phyloP scores from a whole-genome alignment of 495 filamentous ascomycete species.

The Cryomyces minteri region DNA sequence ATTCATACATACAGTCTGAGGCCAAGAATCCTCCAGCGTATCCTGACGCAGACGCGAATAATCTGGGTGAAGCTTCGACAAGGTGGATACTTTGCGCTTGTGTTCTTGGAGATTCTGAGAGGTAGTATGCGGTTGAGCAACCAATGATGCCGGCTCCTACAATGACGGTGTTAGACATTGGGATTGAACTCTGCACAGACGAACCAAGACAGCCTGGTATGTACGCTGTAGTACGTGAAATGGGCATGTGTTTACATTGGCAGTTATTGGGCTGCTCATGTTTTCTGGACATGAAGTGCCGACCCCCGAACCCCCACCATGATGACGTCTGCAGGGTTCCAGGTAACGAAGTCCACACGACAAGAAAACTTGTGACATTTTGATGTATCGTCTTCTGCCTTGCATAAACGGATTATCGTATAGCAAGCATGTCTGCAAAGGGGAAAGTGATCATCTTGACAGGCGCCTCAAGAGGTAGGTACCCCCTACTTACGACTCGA shows the following conservation, averaged over 20 bases:
- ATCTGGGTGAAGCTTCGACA: slow-evolving; percentile 40
- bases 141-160: slow-evolving; percentile 68
- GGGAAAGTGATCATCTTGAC: slow-evolving; percentile 43
- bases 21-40: slow-evolving; percentile 60
- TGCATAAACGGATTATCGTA: not conserved
- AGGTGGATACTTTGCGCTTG: slow-evolving; percentile 42
- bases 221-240: not conserved
- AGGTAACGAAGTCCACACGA: too few species aligned
- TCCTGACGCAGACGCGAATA: slow-evolving; percentile 43
- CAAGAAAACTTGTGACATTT: too few species aligned
- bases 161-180: slow-evolving; percentile 37
- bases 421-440: not conserved
- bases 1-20: slow-evolving; percentile 38
- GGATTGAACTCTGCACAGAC: slow-evolving; percentile 5
- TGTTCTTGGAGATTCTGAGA: slow-evolving; percentile 32
- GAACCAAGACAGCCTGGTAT: slow-evolving; percentile 3
- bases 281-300: too few species aligned
- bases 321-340: too few species aligned
- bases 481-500: not conserved
- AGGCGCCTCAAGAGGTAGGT: slow-evolving; percentile 39
- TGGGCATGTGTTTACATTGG: not conserved
- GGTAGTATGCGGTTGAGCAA: slow-evolving; percentile 58
- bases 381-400: too few species aligned
- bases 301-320: too few species aligned
- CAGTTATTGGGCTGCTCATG: not conserved